These are phyloP conservation scores for Suillus spraguei DNA, from an alignment of 768 basidiomycete species.

Conservation along the genomic window DNA sequence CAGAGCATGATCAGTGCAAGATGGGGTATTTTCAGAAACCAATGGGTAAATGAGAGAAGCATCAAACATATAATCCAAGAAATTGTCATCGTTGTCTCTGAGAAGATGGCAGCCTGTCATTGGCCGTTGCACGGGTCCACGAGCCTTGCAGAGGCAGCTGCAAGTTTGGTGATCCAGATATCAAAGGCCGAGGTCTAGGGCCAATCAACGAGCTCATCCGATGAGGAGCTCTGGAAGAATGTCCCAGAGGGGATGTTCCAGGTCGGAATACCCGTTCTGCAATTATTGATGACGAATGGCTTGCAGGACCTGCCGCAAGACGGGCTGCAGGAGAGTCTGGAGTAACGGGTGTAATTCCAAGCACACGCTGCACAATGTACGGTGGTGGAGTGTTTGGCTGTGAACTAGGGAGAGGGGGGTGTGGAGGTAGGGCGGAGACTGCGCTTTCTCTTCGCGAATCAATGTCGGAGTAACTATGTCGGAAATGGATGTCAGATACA, in stretches of 20 bases:
- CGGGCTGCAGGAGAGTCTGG: conserved; percentile 12
- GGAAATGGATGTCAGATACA: conserved; percentile 55
- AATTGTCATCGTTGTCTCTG: conserved; percentile 12
- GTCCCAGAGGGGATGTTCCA: conserved; percentile 12
- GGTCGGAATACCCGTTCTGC: conserved; percentile 8
- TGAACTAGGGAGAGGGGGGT: conserved; percentile 41
- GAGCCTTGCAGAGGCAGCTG: conserved; percentile 36
- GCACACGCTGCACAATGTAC: conserved; percentile 36
- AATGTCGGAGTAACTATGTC: conserved; percentile 37
- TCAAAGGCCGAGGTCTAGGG: conserved; percentile 30
- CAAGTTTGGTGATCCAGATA: conserved; percentile 23
- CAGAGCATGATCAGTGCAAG: conserved; percentile 2
- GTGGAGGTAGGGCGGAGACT: conserved; percentile 42
- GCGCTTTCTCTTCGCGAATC: conserved; percentile 37
- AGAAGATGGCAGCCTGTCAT: background rate
- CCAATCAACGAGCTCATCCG: conserved; percentile 31
- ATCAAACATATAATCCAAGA: conserved; percentile 23
- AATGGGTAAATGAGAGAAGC: conserved; percentile 1
- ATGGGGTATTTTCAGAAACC: background rate
- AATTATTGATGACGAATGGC: background rate
- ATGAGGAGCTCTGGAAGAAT: background rate
- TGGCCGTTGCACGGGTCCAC: conserved; percentile 17
- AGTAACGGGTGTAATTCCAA: conserved; percentile 29
- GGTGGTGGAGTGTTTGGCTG: conserved; percentile 25
- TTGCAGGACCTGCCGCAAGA: background rate